Conservation (phyloP, 2,329 filamentous ascomycete species). For the Verticillium klebahnii region DNA sequence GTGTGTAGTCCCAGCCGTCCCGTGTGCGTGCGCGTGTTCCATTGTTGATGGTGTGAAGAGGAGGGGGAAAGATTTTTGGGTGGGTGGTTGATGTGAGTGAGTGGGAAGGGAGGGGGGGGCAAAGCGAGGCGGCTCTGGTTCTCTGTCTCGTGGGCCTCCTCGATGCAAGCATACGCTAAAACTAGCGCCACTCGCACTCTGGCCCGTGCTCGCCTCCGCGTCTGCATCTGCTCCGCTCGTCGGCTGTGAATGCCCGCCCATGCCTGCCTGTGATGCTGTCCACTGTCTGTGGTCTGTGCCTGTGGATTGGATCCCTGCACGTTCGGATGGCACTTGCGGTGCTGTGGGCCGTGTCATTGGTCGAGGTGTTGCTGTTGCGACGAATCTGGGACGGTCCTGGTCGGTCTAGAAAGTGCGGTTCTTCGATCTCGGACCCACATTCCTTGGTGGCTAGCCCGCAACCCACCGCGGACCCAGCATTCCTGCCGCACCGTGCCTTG, state of each 20-base stretch:
- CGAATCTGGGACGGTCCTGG: not conserved
- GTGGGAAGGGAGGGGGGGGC: not conserved
- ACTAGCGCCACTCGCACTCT: not conserved
- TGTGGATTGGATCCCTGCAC: not conserved
- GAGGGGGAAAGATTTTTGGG: not conserved
- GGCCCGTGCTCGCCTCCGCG: not conserved
- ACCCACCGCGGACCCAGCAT: not conserved
- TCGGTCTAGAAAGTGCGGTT: not conserved
- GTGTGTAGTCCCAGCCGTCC: not conserved
- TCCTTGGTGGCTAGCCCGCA: not conserved
- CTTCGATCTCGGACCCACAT: not conserved
- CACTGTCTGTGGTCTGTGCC: not conserved
- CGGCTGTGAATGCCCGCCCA: not conserved
- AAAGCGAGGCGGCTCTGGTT: not conserved
- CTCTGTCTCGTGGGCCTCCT: not conserved
- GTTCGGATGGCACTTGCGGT: not conserved
- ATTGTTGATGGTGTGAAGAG: not conserved
- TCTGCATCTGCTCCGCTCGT: not conserved
- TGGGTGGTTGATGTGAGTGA: too few species aligned
- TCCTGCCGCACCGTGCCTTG: not conserved
- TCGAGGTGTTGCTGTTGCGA: not conserved
- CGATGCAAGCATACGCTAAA: not conserved
- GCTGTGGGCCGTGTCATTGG: not conserved
- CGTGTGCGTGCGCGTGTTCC: not conserved
- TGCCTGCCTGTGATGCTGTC: not conserved